These are phyloP conservation scores for Penicillium arizonense DNA, from an alignment of 495 filamentous ascomycete genomes.

Conservation along the genomic window DNA sequence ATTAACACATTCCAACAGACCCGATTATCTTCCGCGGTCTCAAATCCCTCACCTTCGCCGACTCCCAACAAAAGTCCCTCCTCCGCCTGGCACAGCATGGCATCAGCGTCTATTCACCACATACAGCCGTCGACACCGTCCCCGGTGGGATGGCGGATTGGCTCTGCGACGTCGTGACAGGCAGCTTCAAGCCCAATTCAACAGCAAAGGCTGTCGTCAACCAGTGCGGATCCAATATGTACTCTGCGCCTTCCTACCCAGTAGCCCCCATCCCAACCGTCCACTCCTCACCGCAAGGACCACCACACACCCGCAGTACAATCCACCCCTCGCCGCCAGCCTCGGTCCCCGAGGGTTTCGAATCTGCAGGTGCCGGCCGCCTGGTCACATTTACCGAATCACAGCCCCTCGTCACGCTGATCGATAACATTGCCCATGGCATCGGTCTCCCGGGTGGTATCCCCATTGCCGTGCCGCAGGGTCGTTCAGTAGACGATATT, in stretches of 20 bases:
- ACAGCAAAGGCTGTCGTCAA: constrained; percentile 8
- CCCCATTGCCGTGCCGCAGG: constrained; percentile 67
- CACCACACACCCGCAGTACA: constrained; percentile 49
- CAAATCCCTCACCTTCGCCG: constrained; percentile 78
- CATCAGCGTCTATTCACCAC: constrained; percentile 92
- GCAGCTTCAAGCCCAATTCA: constrained; percentile 30
- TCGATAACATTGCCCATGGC: constrained; percentile 58
- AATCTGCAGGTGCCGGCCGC: constrained; percentile 74
- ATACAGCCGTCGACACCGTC: constrained; percentile 90
- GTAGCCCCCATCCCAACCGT: constrained; percentile 20
- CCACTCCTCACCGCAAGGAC: constrained; percentile 37
- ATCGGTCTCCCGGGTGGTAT: constrained; percentile 66
- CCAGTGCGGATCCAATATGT: constrained; percentile 26
- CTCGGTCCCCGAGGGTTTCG: constrained; percentile 52
- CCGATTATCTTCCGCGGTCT: constrained; percentile 93
- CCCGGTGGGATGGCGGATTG: constrained; percentile 88
- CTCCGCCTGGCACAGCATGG: constrained; percentile 82
- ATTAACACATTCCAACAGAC: constrained; percentile 50
- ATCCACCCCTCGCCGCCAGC: constrained; percentile 48
- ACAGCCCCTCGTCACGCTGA: constrained; percentile 57
- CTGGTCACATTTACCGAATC: constrained; percentile 60
- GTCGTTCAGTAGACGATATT: constrained; percentile 47
- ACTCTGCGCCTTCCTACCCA: constrained; percentile 45
- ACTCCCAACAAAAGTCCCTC: constrained; percentile 83
- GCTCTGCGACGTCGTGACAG: constrained; percentile 84